Conservation (phyloP, 106 monocot genomes). For the Dendrobium catenatum region DNA sequence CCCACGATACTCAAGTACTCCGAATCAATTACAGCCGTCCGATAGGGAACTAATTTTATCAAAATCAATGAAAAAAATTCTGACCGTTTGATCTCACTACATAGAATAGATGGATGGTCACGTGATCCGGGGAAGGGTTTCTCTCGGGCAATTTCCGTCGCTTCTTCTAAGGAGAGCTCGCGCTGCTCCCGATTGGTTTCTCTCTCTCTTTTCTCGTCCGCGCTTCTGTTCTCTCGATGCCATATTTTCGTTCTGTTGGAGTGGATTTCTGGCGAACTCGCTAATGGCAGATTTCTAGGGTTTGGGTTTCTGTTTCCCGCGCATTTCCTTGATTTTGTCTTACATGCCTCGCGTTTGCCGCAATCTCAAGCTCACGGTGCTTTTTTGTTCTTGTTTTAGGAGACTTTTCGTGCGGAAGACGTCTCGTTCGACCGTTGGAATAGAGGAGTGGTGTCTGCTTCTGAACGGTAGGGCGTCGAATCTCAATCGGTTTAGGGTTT, state of each 20-base stretch:
- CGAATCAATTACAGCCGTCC: background rate
- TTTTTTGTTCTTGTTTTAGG: background rate
- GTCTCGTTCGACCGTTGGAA: background rate
- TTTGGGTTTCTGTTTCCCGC: conserved; percentile 8
- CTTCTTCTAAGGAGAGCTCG: background rate
- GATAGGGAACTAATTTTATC: background rate
- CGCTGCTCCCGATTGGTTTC: background rate
- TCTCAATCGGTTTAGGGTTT: conserved; percentile 17
- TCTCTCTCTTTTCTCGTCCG: background rate
- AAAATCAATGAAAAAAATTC: background rate
- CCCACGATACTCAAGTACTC: background rate
- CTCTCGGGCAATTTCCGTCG: background rate
- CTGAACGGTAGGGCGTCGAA: background rate
- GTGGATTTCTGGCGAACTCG: background rate
- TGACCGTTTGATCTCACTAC: background rate
- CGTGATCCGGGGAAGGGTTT: conserved; percentile 9
- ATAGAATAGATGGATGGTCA: background rate
- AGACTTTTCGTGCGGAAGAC: background rate
- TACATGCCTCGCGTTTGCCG: background rate
- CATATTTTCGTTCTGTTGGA: background rate
- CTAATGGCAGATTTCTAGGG: conserved; percentile 7
- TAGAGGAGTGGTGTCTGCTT: background rate
- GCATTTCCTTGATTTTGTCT: background rate
- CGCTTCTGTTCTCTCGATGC: background rate
- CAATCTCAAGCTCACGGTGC: background rate